A percentile compares a stretch with the other conserved stretches of the same genome.
Conservation (phyloP, 2,329 filamentous ascomycete genomes). For the Metarhizium anisopliae region DNA sequence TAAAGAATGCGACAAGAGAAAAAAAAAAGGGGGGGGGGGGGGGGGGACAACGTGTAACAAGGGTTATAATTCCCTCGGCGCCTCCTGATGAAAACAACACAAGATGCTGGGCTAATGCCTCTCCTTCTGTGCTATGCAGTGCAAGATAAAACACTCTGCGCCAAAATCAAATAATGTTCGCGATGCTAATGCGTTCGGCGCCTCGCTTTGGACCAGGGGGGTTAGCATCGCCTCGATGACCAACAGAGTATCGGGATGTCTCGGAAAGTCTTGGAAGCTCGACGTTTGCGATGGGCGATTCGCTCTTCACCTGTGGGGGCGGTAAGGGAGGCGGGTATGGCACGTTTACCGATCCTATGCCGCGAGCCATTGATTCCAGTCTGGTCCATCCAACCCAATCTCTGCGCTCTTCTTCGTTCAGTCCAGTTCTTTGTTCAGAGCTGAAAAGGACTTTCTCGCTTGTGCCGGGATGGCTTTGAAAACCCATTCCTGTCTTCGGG, state of each 20-base stretch:
- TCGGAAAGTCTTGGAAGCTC: conserved; percentile 21
- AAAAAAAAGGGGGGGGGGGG: not conserved
- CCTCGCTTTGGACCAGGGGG: conserved; percentile 17
- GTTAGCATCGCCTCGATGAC: conserved; percentile 18
- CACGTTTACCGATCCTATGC: conserved; percentile 18
- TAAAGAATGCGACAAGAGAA: not conserved
- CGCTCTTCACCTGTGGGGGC: conserved; percentile 26
- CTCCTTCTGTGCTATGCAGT: not conserved
- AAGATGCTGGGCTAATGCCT: not conserved
- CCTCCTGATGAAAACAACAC: not conserved
- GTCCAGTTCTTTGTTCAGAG: conserved; percentile 38
- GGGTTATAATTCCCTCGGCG: not conserved
- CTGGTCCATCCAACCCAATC: conserved; percentile 78
- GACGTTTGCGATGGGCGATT: conserved; percentile 18
- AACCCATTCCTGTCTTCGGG: conserved; percentile 10
- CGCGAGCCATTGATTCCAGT: conserved; percentile 44
- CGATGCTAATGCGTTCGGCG: conserved; percentile 23
- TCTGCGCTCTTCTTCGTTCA: conserved; percentile 47
- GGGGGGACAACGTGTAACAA: not conserved
- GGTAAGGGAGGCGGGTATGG: conserved; percentile 21
- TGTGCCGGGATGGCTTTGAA: conserved; percentile 12
- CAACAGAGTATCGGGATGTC: conserved; percentile 19
- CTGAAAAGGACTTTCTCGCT: conserved; percentile 32
- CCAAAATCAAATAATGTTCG: conserved; percentile 31
- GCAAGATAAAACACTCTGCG: not conserved